A percentile compares a stretch with the other conserved stretches of the same genome.
Evolutionary conservation across 495 filamentous ascomycete species (phyloP).

Genomic region (Penicillium desertorum): DNA sequence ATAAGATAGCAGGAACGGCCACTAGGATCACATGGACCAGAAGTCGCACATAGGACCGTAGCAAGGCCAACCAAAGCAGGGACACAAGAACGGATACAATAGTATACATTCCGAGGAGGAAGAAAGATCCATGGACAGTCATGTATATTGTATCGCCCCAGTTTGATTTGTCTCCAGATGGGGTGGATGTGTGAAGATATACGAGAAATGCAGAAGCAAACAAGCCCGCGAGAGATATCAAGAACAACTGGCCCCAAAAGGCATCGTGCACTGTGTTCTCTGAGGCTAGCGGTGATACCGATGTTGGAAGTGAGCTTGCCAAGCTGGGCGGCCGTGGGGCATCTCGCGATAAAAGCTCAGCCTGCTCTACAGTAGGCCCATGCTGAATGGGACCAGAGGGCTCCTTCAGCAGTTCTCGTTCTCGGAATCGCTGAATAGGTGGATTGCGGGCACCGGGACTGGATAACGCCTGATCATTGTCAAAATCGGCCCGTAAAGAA

Average conservation of each 20-base stretch:
- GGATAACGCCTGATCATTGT: slow-evolving; percentile 55
- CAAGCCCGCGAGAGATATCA: slow-evolving; percentile 78
- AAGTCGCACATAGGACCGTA: slow-evolving; percentile 79
- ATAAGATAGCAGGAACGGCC: slow-evolving; percentile 78
- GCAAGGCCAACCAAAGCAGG: slow-evolving; percentile 82
- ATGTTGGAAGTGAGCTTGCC: slow-evolving; percentile 37
- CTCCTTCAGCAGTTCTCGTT: slow-evolving; percentile 41
- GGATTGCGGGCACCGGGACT: slow-evolving; percentile 64
- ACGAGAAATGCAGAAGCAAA: slow-evolving; percentile 86
- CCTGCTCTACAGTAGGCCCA: slow-evolving; percentile 50
- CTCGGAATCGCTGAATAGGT: slow-evolving; percentile 84
- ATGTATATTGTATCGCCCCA: slow-evolving; percentile 92
- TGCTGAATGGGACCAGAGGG: slow-evolving; percentile 35
- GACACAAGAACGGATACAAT: slow-evolving; percentile 85
- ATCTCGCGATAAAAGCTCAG: slow-evolving; percentile 40
- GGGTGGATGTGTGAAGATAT: slow-evolving; percentile 78
- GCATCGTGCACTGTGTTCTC: slow-evolving; percentile 71
- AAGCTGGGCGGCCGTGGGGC: slow-evolving; percentile 45
- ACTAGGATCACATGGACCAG: slow-evolving; percentile 76
- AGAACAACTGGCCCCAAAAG: slow-evolving; percentile 88
- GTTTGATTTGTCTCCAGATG: slow-evolving; percentile 57
- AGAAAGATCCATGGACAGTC: slow-evolving; percentile 80
- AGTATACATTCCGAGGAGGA: slow-evolving; percentile 86
- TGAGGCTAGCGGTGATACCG: slow-evolving; percentile 51
- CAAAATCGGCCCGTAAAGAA: slow-evolving; percentile 45